phyloP scores from a whole-genome alignment of 768 basidiomycete genomes.

The Lanmaoa pseudosensibilis region DNA sequence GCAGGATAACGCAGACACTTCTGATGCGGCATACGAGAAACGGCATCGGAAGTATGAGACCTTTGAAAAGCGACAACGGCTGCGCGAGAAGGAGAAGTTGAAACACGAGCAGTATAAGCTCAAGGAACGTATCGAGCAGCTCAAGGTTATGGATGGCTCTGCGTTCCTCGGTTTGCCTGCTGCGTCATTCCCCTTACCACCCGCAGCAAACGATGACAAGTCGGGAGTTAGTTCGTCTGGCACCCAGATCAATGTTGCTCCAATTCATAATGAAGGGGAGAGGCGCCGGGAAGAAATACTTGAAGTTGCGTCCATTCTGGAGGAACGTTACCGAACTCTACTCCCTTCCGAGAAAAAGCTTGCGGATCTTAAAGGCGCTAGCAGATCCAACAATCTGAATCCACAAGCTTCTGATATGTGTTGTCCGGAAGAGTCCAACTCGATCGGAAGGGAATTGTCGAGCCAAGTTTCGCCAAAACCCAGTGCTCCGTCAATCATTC shows the following conservation, averaged over 20 bases:
- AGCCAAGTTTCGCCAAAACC: slow-evolving; percentile 18
- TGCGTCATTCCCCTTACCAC: slow-evolving; percentile 49
- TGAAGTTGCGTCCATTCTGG: slow-evolving; percentile 60
- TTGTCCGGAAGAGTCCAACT: slow-evolving; percentile 16
- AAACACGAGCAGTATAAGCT: slow-evolving; percentile 92
- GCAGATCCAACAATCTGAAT: slow-evolving; percentile 15
- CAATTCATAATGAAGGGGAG: slow-evolving; percentile 62
- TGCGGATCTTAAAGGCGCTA: slow-evolving; percentile 34
- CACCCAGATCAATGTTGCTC: slow-evolving; percentile 38
- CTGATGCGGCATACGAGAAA: slow-evolving; percentile 77
- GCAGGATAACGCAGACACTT: slow-evolving; percentile 63
- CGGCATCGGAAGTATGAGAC: slow-evolving; percentile 85
- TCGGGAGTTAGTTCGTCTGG: slow-evolving; percentile 34
- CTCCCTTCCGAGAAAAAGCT: slow-evolving; percentile 62
- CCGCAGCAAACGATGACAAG: slow-evolving; percentile 24
- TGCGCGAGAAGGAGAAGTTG: slow-evolving; percentile 89
- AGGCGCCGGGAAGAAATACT: slow-evolving; percentile 74
- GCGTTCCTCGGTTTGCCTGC: slow-evolving; percentile 68
- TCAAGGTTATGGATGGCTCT: slow-evolving; percentile 67
- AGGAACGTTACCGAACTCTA: slow-evolving; percentile 72
- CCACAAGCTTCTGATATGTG: slow-evolving; percentile 16
- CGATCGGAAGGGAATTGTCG: slow-evolving; percentile 7
- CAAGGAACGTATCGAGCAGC: slow-evolving; percentile 83
- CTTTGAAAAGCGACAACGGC: slow-evolving; percentile 80
- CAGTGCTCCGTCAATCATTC: slow-evolving; percentile 27